Base-by-base conservation (phyloP, 805 yeast species). In the Grigorovia transvaalensis region DNA sequence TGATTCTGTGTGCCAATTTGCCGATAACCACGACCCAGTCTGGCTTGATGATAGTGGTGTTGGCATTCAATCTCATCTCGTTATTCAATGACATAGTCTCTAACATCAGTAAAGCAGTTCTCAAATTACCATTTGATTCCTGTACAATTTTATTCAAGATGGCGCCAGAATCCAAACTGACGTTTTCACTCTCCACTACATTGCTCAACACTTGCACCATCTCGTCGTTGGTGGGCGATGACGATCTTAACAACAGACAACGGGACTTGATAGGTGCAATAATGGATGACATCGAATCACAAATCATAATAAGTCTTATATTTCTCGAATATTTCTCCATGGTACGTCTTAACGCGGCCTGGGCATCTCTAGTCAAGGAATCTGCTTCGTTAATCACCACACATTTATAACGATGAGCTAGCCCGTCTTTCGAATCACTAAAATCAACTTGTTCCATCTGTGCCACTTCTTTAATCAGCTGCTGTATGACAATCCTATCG, bases 381-480 rank as follows among this genome's bases (percentile, higher is more conserved):
- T 90, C 96, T 0, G 96, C 96, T 66, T 90, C 96, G 63, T 90
- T 89, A 47, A 90, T 89, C 13, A 90, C 77, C 27, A 88, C 95
- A 52, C 87, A 81, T 62, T 85, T 86, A 67, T 85, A 85, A 51
- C 85, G 71, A 60, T 82, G 75, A 17, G 71, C 68, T 47, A 76
- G 65, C 9, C 68, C 66, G 29, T 71, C 71, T 33, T 59, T 72
- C 56, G 71, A 72, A 61, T 60, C 71, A 59, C 72, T 75, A 61
- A 86, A 82, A 65, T 90, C 96, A n/a, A 93, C 89, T 63, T 90
- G 96, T 62, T 90, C 96, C 12, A 93, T 86, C 61, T 89, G 95
- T 1, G 97, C 99, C 46, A 93, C 82, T 57, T 93, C 98, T 62
- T 93, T 93, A 59, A 93, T 75, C 54, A 93, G 71, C 61, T 93